Base-by-base conservation (phyloP, 176 grass and related monocot genomes). In the Aegilops tauschii region DNA sequence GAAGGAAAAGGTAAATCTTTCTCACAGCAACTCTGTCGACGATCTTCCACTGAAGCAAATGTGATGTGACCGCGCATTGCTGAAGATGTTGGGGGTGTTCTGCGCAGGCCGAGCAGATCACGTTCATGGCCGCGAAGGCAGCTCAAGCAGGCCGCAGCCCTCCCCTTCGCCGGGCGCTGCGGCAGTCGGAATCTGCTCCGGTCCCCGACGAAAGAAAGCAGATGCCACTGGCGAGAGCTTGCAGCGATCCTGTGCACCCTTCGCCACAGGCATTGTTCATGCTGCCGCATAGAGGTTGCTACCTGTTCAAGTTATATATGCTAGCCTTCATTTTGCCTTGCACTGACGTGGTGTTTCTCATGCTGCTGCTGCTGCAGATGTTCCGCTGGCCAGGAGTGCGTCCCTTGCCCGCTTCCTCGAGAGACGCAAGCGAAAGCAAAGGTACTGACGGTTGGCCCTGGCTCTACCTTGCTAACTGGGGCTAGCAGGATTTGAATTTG, bases 371-470 rank as follows among this genome's bases (percentile, higher is more conserved):
- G 35, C 11, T 86, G 10, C 69, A 94, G 92, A 82, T 89, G 82
- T 92, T 76, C 86, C 86, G 36, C 88, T 82, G 64, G 91, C 87
- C 85, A 78, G 87, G 69, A 93, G 89, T 70, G 87, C 82, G 23
- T 97, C 92, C 42, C 85, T 95, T 16, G 86, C 85, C 8, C 84
- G 93, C 73, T 97, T 97, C 89, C 67, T 97, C 27, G 64, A 95
- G 65, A 90, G 81, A 69, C 91, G 93, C 65, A 95, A 86, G 76
- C 86, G 93, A 61, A 95, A 86, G 80, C 84, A 95, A 78, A 95
- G 95, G 95, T 89, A 4, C 36, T 37, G 79, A 47, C 17, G 71
- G 28, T 29, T 45, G 10, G 9, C 36, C 34, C 34, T 69, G 2
- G 67, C 67, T 69, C 17, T 69, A 9, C 34, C 34, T 20, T 56